A percentile compares a stretch with the other conserved stretches of the same genome.
Conservation (phyloP, 106 monocot genomes). For the Dendrobium catenatum region DNA sequence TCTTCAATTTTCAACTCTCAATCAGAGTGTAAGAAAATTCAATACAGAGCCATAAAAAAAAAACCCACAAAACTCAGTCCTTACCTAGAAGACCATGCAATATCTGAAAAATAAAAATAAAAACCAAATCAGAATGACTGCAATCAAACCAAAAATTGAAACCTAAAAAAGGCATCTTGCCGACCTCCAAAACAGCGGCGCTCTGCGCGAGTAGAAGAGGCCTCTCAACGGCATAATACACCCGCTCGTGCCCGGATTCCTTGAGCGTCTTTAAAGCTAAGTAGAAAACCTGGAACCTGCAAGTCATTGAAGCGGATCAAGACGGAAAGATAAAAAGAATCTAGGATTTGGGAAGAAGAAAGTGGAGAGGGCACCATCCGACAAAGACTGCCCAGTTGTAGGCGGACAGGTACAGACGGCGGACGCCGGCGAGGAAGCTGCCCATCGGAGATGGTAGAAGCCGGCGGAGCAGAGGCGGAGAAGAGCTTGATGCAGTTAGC, state of each 20-base stretch:
- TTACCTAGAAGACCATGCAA: constrained; percentile 57
- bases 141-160: background rate
- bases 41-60: too few relatives aligned
- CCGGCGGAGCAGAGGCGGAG: background rate
- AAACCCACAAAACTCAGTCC: background rate
- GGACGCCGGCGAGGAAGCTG: constrained; percentile 8
- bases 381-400: constrained; percentile 23
- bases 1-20: background rate
- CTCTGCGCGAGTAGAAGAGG: constrained; percentile 65
- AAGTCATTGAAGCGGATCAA: background rate
- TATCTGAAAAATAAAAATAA: constrained; percentile 27
- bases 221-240: constrained; percentile 57
- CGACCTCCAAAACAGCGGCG: constrained; percentile 55
- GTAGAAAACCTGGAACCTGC: constrained; percentile 51
- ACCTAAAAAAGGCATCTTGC: background rate
- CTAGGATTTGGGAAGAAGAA: constrained; percentile 8
- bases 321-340: background rate
- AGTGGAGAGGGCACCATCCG: constrained; percentile 9
- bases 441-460: constrained; percentile 12
- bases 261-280: constrained; percentile 45
- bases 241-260: constrained; percentile 34
- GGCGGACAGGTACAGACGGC: constrained; percentile 16
- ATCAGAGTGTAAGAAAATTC: background rate
- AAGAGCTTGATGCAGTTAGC: background rate
- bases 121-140: constrained; percentile 4